Base-by-base conservation (phyloP, 352 stramenopile genomes). In the Phytophthora citricola region DNA sequence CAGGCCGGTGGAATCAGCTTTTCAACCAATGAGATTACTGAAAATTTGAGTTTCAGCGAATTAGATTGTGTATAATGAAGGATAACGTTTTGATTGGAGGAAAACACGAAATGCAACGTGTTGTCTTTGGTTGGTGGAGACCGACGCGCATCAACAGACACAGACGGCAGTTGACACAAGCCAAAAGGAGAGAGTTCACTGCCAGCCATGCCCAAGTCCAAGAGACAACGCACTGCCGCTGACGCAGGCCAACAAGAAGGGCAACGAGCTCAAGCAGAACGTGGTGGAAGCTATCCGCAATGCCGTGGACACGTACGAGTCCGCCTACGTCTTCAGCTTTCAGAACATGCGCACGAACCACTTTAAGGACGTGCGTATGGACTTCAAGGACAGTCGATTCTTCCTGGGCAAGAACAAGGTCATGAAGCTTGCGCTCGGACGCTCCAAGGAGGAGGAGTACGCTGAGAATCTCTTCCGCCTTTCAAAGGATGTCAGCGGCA, bases 331-430 rank as follows among this genome's bases (percentile, higher is more conserved):
- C 17, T 99, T 99, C 79, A 97, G 87, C 31, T 99, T 97, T 78
- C 89, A 98, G 69, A 99, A 99, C 81, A 99, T 99, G 96, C 86
- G 97, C 76, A 98, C 93, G 58, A 98, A 97, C 83, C 96, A 98
- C 73, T 99, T 99, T 76, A 99, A 99, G 76, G 89, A 99, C 51
- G 94, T 99, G 57, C 92, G 97, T 45, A 84, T 98, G 64, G 93
- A 99, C 71, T 99, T 99, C 70, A 94, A 92, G 32, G 93, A 98
- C 61, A 94, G 85, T 68, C 89, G 91, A 55, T 98, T 99, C 76
- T 98, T 99, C 70, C 72, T 99, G 52, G 97, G 97, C 67, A 99
- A 99, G 81, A 99, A 99, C 84, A 99, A 99, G 82, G 85, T 99
- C 39, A 94, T 99, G 78, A 98, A 99, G 79, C 90, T 99, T 48